Conservation (phyloP, 495 filamentous ascomycete genomes). For the Geoglossum glabrum region DNA sequence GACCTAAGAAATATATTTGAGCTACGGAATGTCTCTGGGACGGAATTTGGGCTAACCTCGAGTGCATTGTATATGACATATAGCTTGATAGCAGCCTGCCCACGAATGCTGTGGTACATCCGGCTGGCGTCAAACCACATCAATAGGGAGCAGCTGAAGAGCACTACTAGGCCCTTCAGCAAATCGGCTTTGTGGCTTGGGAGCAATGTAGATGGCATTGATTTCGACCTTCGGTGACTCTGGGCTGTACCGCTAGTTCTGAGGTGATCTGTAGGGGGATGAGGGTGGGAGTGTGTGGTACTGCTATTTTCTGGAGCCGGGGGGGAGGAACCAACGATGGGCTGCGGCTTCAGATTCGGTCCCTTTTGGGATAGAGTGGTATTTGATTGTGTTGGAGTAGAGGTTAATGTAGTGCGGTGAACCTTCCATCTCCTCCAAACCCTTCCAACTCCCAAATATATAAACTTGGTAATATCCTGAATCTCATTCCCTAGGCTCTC, state of each 20-base stretch:
- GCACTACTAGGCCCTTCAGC: slow-evolving; percentile 67
- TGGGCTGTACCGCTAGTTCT: not conserved
- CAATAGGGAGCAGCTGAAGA: slow-evolving; percentile 62
- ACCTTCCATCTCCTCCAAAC: slow-evolving; percentile 38
- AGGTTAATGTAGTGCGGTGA: not conserved
- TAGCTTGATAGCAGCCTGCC: slow-evolving; percentile 89
- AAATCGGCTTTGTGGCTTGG: slow-evolving; percentile 91
- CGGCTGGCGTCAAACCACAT: slow-evolving; percentile 89
- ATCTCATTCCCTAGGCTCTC: slow-evolving; percentile 43
- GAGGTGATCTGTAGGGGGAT: not conserved
- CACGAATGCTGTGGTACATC: slow-evolving; percentile 96
- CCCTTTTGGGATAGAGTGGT: slow-evolving; percentile 3
- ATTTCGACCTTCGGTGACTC: slow-evolving; percentile 54
- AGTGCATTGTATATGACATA: slow-evolving; percentile 98
- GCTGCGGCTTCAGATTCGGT: slow-evolving; percentile 2
- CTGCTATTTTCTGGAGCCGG: slow-evolving; percentile 9
- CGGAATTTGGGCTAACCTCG: slow-evolving; percentile 30
- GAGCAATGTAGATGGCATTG: slow-evolving; percentile 59
- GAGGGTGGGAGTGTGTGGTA: not conserved
- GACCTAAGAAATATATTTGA: slow-evolving; percentile 19
- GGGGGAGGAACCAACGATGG: not conserved
- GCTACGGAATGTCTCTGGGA: not conserved
- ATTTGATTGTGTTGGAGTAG: not conserved
- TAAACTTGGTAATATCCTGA: slow-evolving; percentile 45
- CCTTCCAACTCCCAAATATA: slow-evolving; percentile 52